Conservation (phyloP, 2,329 filamentous ascomycete species). For the Paradendryphiella salina region DNA sequence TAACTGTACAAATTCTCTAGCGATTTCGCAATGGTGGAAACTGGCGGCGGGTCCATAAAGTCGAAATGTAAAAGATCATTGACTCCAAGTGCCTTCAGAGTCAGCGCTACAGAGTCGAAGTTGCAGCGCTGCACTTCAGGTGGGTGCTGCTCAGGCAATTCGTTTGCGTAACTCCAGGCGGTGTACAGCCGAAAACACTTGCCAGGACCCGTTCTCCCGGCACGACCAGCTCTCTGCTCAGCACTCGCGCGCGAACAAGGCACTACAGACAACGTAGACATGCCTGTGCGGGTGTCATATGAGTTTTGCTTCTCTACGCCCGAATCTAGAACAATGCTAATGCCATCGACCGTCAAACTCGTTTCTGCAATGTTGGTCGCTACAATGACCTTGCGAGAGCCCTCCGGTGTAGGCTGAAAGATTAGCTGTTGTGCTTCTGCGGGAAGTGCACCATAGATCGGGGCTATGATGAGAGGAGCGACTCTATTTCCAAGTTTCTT, state of each 20-base stretch:
- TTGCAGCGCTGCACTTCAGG: constrained; percentile 94
- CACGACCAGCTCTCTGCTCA: constrained; percentile 89
- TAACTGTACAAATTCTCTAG: constrained; percentile 90
- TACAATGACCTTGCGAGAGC: constrained; percentile 85
- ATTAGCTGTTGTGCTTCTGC: constrained; percentile 91
- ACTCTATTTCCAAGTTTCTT: constrained; percentile 83
- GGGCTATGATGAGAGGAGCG: constrained; percentile 84
- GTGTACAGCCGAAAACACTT: constrained; percentile 95
- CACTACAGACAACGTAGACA: constrained; percentile 88
- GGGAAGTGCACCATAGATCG: constrained; percentile 91
- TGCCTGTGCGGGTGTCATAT: constrained; percentile 87
- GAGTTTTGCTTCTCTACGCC: constrained; percentile 86
- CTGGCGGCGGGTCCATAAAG: constrained; percentile 91
- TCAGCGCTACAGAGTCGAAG: constrained; percentile 78
- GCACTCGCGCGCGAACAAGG: constrained; percentile 90
- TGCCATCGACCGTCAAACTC: constrained; percentile 91
- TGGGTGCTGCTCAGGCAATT: constrained; percentile 85
- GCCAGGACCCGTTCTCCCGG: constrained; percentile 86
- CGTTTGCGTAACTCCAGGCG: constrained; percentile 90
- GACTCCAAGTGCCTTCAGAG: constrained; percentile 87
- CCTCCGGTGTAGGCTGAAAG: constrained; percentile 87
- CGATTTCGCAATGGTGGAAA: constrained; percentile 84
- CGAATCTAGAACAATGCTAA: constrained; percentile 93
- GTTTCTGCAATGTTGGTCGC: constrained; percentile 98
- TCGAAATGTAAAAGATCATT: constrained; percentile 92